Evolutionary conservation across 2,329 filamentous ascomycete genomes (phyloP), one percentile per base, ranked within the genome.

Genomic region (Cytospora paraplurivora): DNA sequence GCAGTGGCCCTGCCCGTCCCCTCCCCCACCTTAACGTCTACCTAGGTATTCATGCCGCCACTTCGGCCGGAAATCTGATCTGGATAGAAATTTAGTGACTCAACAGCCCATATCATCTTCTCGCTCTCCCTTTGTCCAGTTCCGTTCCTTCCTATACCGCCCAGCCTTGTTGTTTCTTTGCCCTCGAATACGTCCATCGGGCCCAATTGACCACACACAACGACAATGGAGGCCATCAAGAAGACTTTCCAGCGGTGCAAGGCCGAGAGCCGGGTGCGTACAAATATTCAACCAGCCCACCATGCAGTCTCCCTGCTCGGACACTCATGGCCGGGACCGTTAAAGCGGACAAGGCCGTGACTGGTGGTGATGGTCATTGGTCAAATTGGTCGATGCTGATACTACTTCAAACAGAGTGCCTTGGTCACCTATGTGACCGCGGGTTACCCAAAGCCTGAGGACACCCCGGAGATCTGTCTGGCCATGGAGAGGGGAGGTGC

Each of bases 341-440:
- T 17, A 13, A n/a, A n/a, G 4, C 11, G 17, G 21, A 12, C 3
- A 34, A 13, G 27, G 27, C 15, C 2, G n/a, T 27, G 50, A 12
- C 33, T 52, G 12, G 12, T 27, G 27, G 27, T 27, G 27, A 27
- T 27, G 27, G 27, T 27, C 27, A 27, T 27, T 27, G 27, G 27
- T 27, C 27, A 4, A 4, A 27, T 3, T 27, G 27, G 27, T 4
- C 27, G 2, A 27, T 27, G 27, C 27, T 27, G 27, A 34, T 17
- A 27, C 44, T 54, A 27, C 55, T 38, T 50, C n/a, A 11, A 72
- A 68, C 75, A 95, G 85, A 82, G 91, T 69, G 94, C 95, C 57
- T 84, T 99, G 67, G 92, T 99, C 68, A 93, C 93, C 34, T 99
- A 99, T 82, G 92, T 97, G 74, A 99, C 95, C 33, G 93, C 94